Conservation (phyloP, 768 basidiomycete species). For the Lactifluus rugatus region DNA sequence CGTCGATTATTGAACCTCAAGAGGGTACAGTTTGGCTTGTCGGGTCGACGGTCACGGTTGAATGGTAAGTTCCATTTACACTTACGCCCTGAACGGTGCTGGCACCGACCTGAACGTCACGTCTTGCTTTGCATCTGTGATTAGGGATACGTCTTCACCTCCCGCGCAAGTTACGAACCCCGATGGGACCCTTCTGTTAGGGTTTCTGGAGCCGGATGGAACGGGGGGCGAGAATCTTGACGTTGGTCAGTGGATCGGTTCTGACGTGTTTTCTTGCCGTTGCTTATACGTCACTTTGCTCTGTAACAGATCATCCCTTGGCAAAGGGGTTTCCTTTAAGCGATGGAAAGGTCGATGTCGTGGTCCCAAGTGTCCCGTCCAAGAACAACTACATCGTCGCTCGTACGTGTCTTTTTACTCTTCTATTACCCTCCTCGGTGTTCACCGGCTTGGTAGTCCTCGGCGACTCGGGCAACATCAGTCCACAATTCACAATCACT, state of each 20-base stretch:
- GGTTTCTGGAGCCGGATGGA: conserved; percentile 33
- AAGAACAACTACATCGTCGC: conserved; percentile 49
- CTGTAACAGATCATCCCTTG: conserved; percentile 42
- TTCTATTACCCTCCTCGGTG: neutral
- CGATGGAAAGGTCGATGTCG: conserved; percentile 39
- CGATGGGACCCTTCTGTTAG: conserved; percentile 42
- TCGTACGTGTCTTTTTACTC: conserved; percentile 35
- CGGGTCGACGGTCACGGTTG: conserved; percentile 39
- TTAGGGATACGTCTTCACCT: conserved; percentile 37
- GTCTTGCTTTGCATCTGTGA: neutral
- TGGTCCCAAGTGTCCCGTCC: conserved; percentile 40
- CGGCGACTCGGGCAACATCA: conserved; percentile 59
- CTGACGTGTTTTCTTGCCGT: conserved; percentile 19
- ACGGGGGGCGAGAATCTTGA: conserved; percentile 43
- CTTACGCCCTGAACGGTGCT: too few species aligned
- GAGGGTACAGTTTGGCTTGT: conserved; percentile 40
- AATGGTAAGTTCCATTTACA: conserved; percentile 34
- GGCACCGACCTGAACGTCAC: neutral
- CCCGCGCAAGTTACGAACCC: conserved; percentile 31
- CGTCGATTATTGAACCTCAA: conserved; percentile 41
- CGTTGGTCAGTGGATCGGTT: conserved; percentile 29
- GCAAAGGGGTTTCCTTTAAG: conserved; percentile 45
- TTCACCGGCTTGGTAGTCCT: conserved; percentile 35
- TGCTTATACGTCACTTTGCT: neutral
- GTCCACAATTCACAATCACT: conserved; percentile 48